These are phyloP conservation scores for Nidularia pulvinata DNA, from an alignment of 768 basidiomycete genomes.

Conservation along the genomic window DNA sequence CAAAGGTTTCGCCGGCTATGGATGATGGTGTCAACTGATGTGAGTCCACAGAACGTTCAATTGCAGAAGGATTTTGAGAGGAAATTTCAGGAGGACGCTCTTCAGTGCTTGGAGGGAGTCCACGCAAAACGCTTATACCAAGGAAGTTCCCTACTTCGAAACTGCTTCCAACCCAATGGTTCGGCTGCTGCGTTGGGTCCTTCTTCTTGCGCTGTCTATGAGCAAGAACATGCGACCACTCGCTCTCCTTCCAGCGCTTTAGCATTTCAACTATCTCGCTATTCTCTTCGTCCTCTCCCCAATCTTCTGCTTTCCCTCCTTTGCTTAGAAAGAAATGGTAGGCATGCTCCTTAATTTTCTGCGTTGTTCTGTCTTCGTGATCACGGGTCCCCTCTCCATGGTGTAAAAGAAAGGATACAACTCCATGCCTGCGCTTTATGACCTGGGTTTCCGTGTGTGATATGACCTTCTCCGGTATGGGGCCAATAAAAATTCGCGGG, in stretches of 20 bases:
- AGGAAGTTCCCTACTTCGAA: slow-evolving; percentile 81
- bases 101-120: neutral
- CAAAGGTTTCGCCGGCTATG: slow-evolving; percentile 15
- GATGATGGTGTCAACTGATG: neutral
- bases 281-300: slow-evolving; percentile 56
- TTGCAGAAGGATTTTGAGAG: neutral
- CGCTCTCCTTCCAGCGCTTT: slow-evolving; percentile 61
- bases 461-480: slow-evolving; percentile 67
- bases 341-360: slow-evolving; percentile 60
- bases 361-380: slow-evolving; percentile 29
- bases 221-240: slow-evolving; percentile 55
- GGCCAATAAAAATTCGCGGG: slow-evolving; percentile 72
- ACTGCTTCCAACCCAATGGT: slow-evolving; percentile 68
- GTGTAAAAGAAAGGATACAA: slow-evolving; percentile 14
- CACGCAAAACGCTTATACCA: slow-evolving; percentile 55
- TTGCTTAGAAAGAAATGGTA: slow-evolving; percentile 60
- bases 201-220: slow-evolving; percentile 30
- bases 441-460: slow-evolving; percentile 32
- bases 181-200: slow-evolving; percentile 13
- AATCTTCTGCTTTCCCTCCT: slow-evolving; percentile 67
- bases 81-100: neutral
- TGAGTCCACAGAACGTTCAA: neutral
- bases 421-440: slow-evolving; percentile 20
- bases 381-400: no score
- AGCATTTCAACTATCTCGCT: slow-evolving; percentile 56